Evolutionary conservation across 148 eudicot genomes (phyloP), one percentile per base, ranked within the genome.

Genomic region (Fagopyrum homotropicum): DNA sequence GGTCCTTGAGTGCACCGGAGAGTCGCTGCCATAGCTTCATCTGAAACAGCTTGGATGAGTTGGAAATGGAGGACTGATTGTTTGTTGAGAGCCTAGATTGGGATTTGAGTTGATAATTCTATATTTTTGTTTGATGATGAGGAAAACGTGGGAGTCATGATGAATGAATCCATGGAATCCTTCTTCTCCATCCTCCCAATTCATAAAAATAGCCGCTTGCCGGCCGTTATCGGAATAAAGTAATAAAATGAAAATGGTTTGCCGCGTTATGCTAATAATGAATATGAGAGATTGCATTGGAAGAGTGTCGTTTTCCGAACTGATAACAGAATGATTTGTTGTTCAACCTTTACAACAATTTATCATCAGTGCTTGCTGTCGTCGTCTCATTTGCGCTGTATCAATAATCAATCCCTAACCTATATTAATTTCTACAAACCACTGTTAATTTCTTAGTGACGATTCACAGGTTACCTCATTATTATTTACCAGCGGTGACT

Each of bases 21-120:
- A 88, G 92, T 73, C 84, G 79, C 72, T 75, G 77, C 92, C 93
- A 92, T 16, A 87, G 84, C 85, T 81, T 85, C 89, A 75, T 75
- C 56, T 16, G 9, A 9, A 47, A 3, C 15, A 7, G 43, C 35
- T 29, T 57, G 11, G 64, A 22, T 61, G 29, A 29, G 29, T 7
- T 29, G 19, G 29, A n/a, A 7, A 61, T 1, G 5, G 10, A 4
- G 10, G 29, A 26, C 30, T 40, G 46, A 5, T 63, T 16, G 52
- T 2, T 12, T 8, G 9, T 49, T 10, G 11, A 12, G 52, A 12
- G 12, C 2, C 12, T 12, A 8, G 12, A 49, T 49, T 7, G 52
- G 6, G 69, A 30, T 55, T 12, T 63, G 16, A 30, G 69, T 11
- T 63, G 69, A 30, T 29, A 0, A 29, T 63, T 59, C 26, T 59